These are phyloP conservation scores for Cystobasidium sp. DNA, from an alignment of 1,284 basidiomycete species.

Conservation along the genomic window DNA sequence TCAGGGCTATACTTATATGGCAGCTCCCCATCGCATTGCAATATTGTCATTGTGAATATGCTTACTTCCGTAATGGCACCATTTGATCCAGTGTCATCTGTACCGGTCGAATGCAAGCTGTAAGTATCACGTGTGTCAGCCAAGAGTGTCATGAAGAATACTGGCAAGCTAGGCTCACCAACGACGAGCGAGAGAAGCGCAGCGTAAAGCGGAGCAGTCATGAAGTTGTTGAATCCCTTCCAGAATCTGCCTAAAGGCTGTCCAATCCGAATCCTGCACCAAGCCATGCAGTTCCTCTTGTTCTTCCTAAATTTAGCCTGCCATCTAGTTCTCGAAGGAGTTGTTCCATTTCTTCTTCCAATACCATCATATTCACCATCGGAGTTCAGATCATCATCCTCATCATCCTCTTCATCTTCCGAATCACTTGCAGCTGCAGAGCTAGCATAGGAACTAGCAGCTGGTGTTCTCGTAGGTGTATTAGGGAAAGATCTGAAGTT, in stretches of 20 bases:
- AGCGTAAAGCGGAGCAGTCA: conserved; percentile 51
- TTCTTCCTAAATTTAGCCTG: conserved; percentile 31
- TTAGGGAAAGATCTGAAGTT: conserved; percentile 51
- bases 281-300: conserved; percentile 32
- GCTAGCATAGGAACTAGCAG: conserved; percentile 47
- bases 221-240: conserved; percentile 48
- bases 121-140: neutral
- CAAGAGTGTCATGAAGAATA: neutral
- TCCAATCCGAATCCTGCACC: conserved; percentile 36
- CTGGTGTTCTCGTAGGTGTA: conserved; percentile 48
- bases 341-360: conserved; percentile 19
- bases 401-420: conserved; percentile 41
- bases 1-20: neutral
- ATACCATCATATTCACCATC: conserved; percentile 49
- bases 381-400: conserved; percentile 45
- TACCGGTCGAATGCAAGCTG: conserved; percentile 57
- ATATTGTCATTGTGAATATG: neutral
- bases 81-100: conserved; percentile 56
- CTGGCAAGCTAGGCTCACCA: conserved; percentile 32
- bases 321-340: conserved; percentile 12
- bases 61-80: conserved; percentile 56
- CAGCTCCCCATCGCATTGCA: neutral
- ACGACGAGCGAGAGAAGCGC: conserved; percentile 58
- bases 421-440: conserved; percentile 42
- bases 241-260: conserved; percentile 46